phyloP scores from a whole-genome alignment of 2,329 filamentous ascomycete genomes.

The Diaporthe citri region DNA sequence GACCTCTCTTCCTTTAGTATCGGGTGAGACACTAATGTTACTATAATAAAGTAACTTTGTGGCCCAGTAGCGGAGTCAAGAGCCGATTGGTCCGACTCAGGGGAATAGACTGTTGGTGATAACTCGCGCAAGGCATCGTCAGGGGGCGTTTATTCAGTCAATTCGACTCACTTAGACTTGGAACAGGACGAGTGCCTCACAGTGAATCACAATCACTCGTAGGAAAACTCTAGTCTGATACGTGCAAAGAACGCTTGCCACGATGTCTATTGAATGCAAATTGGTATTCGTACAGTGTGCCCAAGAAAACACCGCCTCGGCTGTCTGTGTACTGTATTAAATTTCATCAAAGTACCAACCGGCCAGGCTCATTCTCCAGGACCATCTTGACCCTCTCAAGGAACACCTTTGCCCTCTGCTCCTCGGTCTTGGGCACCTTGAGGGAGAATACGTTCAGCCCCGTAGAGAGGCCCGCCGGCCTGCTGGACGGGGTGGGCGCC shows the following conservation, averaged over 20 bases:
- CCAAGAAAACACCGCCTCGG: neutral
- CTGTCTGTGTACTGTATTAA: neutral
- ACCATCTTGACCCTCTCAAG: conserved; percentile 87
- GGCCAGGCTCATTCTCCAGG: conserved; percentile 83
- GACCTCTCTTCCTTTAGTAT: neutral
- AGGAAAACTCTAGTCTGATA: neutral
- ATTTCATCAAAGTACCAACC: conserved; percentile 71
- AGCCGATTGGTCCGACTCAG: conserved; percentile 5
- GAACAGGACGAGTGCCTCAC: neutral
- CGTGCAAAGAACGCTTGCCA: conserved; percentile 8
- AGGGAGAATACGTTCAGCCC: conserved; percentile 85
- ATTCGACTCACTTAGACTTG: neutral
- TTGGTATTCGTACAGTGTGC: conserved; percentile 34
- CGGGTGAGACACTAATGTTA: neutral
- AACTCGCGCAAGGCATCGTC: neutral
- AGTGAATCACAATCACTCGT: neutral
- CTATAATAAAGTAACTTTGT: neutral
- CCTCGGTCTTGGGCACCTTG: conserved; percentile 82
- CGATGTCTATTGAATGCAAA: conserved; percentile 35
- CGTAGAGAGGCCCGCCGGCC: conserved; percentile 60
- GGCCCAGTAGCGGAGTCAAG: neutral
- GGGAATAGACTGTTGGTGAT: neutral
- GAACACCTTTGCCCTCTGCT: conserved; percentile 84
- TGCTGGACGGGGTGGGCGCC: conserved; percentile 48
- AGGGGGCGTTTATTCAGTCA: neutral